Base-by-base conservation (phyloP, 1,284 basidiomycete species). In the Fomitopsis betulina region DNA sequence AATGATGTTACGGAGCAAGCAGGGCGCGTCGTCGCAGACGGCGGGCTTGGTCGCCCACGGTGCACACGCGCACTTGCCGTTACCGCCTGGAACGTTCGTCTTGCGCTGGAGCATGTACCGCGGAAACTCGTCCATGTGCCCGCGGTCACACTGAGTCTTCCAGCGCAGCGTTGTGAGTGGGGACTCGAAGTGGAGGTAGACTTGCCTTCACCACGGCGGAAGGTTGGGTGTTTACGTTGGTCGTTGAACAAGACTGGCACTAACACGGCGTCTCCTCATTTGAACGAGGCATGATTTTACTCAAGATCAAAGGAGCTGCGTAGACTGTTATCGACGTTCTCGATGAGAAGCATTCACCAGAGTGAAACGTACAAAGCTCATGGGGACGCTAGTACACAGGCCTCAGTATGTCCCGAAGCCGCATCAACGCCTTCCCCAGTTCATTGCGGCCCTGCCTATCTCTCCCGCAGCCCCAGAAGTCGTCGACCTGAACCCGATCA, bases 401-500 rank as follows among this genome's bases (percentile, higher is more conserved):
- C 35, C 49, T 35, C n/a, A 56, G 27, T 39, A 51, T 54, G 13
- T 52, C 70, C 61, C 86, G 74, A 62, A 89, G 69, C 62, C 84
- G 77, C 63, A 83, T 79, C 27, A 88, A 74, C 19, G 84, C 84
- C 66, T 85, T 87, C 32, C 87, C 87, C 21, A 89, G 79, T 68
- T 89, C 85, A 62, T 89, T 89, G 45, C 82, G 78, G 25, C 86
- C 87, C 62, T 75, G 73, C 19, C 78, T 71, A 69, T 88, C 83
- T 40, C 75, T 71, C 17, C 86, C 87, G 58, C 82, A 70, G 19
- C 87, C 87, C 87, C 86, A 89, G 67, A 87, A 88, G 38, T 82
- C 75, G 66, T 89, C 86, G 7, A 55, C 45, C 59, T 60, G 9
- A 13, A n/a, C 42, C 37, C 47, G 19, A 25, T 47, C 3, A 30